A percentile compares a stretch with the other conserved stretches of the same genome.
phyloP scores from a whole-genome alignment of 768 basidiomycete genomes.

The Suillus occidentalis region DNA sequence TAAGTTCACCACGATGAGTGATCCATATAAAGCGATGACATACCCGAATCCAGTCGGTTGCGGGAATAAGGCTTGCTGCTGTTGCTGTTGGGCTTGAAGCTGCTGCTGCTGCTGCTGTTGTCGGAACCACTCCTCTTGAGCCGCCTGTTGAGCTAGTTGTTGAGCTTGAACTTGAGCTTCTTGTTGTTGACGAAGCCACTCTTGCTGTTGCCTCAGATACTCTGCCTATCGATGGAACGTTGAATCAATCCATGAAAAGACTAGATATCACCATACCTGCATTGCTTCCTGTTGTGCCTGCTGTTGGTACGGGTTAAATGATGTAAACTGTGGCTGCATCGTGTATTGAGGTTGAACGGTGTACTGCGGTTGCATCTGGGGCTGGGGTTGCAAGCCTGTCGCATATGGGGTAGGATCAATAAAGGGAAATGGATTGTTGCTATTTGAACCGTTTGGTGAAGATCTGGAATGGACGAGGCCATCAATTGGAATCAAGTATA shows the following conservation, averaged over 20 bases:
- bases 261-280: slow-evolving; percentile 41
- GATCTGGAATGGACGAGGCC: slow-evolving; percentile 23
- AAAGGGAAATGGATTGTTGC: slow-evolving; percentile 58
- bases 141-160: slow-evolving; percentile 39
- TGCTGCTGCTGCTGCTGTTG: slow-evolving; percentile 58
- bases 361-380: slow-evolving; percentile 67
- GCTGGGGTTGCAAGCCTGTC: slow-evolving; percentile 54
- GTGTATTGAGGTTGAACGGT: slow-evolving; percentile 76
- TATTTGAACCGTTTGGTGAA: slow-evolving; percentile 29
- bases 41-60: slow-evolving; percentile 80
- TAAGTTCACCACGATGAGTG: slow-evolving; percentile 14
- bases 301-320: slow-evolving; percentile 93
- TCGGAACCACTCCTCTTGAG: slow-evolving; percentile 58
- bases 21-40: slow-evolving; percentile 20
- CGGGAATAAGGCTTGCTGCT: slow-evolving; percentile 47
- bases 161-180: slow-evolving; percentile 37
- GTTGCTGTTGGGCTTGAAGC: slow-evolving; percentile 45
- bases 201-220: slow-evolving; percentile 55
- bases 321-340: slow-evolving; percentile 82
- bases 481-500: slow-evolving; percentile 9
- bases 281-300: slow-evolving; percentile 89
- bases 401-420: slow-evolving; percentile 62
- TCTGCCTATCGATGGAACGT: slow-evolving; percentile 35
- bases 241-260: not conserved
- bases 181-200: slow-evolving; percentile 70